Evolutionary conservation across 257 asterid species (phyloP), one percentile per base, ranked within the genome.

Genomic region (Leonotis leonurus): DNA sequence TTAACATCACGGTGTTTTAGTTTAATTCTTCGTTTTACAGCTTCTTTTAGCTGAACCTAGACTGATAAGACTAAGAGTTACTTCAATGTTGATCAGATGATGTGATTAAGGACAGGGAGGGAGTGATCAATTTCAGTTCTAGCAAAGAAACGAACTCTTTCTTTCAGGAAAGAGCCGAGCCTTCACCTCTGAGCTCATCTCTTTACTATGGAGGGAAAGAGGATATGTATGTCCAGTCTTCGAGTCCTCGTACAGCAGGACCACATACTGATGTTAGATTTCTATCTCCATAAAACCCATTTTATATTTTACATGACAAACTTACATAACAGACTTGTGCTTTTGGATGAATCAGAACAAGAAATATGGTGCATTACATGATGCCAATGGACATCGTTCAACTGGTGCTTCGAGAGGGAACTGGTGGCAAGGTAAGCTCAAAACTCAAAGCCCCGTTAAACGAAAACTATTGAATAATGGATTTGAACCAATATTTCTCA

Each of bases 141-240:
- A 55, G 65, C 63, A 71, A 52, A 65, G 75, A 62, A 52, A 56
- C 59, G 29, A 62, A 36, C 24, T 51, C 84, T 14, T 55, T 35
- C 52, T 75, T 78, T 54, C 75, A 60, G 62, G 80, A 76, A 48
- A 64, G 46, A 59, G 36, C 64, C 0, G 78, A 65, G 51, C 81
- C 84, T 20, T 75, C 78, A 51, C 83, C 85, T 12, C 74, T 81
- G 20, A 75, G 84, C 68, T 78, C 84, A 26, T 78, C 87, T 39
- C 66, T 81, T 68, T 75, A 75, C 75, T 81, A 81, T 52, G 82
- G 84, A 30, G 78, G 82, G 8, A 75, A 65, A 75, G 84, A 75
- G 69, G 84, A 81, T 64, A 75, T 78, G 80, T 81, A 78, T 16
- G 52, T 64, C 68, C 60, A 30, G 44, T 70, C 80, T 54, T 75